Conservation (phyloP, 352 stramenopile genomes). For the Phytophthora palmivora region DNA sequence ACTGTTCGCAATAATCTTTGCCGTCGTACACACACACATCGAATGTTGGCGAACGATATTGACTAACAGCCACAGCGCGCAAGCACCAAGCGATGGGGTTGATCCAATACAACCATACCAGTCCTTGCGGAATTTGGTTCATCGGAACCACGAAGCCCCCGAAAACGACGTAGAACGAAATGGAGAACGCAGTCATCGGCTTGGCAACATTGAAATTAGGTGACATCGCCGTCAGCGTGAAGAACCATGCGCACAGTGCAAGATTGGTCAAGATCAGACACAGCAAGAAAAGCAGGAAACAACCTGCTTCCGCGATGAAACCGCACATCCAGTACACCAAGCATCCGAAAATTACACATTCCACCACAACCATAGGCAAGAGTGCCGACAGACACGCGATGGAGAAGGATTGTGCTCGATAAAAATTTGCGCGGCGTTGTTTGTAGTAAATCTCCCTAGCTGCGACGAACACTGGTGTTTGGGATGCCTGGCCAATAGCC, state of each 20-base stretch:
- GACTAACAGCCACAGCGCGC: neutral
- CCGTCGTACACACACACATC: neutral
- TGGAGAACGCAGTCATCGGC: conserved; percentile 35
- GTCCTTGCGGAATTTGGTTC: conserved; percentile 35
- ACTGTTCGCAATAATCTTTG: neutral
- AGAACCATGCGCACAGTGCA: conserved; percentile 22
- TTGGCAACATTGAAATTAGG: conserved; percentile 34
- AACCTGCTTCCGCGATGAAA: conserved; percentile 31
- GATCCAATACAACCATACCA: conserved; percentile 54
- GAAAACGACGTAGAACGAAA: conserved; percentile 26
- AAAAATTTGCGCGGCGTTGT: conserved; percentile 63
- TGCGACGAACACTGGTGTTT: no score
- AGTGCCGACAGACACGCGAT: conserved; percentile 23
- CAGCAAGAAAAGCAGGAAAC: conserved; percentile 20
- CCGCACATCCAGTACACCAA: conserved; percentile 91
- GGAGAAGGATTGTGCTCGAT: conserved; percentile 56
- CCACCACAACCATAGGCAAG: conserved; percentile 37
- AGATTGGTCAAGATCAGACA: conserved; percentile 18
- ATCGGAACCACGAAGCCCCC: conserved; percentile 47
- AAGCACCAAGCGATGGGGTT: neutral
- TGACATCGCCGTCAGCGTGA: conserved; percentile 22
- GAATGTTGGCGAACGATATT: neutral
- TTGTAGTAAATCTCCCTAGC: no score
- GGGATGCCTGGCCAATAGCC: no score
- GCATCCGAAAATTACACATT: conserved; percentile 67